Base-by-base conservation (phyloP, 2,329 filamentous ascomycete species). In the Microdochium paspali region DNA sequence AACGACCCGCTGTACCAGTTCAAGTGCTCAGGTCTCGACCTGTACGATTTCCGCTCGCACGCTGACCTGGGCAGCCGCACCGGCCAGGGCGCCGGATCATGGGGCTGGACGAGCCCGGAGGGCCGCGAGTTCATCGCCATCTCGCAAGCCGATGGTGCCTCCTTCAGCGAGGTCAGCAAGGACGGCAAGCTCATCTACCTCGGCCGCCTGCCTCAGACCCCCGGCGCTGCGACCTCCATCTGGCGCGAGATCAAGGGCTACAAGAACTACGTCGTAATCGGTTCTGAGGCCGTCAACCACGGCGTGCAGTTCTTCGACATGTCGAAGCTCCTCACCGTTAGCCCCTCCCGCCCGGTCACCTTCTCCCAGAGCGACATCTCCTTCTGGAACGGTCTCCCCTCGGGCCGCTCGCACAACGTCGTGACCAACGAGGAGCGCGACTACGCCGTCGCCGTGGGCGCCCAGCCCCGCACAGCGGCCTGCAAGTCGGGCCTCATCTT, bases 301-400 rank as follows among this genome's bases (percentile, higher is more conserved):
- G 74, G 75, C 28, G 71, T 83, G 44, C 79, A 82, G 61, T 71
- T 82, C 61, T 83, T 83, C 56, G 79, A 83, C 61, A 72, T 81
- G 74, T 72, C 67, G 55, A 80, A 75, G 65, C 65, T 79, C n/a
- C 64, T 76, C 47, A 62, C 63, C 31, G 57, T 78, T 49, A 64
- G 72, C 59, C 67, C 69, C 1, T 62, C 59, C 2, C 61, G 50
- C 23, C 71, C 72, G 10, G 62, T 62, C 18, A 66, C 58, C 35
- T 77, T 75, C 59, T 67, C 61, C 46, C 64, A 62, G 13, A 70
- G 72, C 46, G 58, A 74, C 49, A 66, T 69, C 42, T 61, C 61
- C 24, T 63, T 64, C 54, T 71, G 64, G 56, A 63, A 60, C 47
- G 64, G 59, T 32, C 62, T 72, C 0, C 69, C 69, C n/a, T 56